Conservation (phyloP, 257 asterid genomes). For the Solanum habrochaites region DNA sequence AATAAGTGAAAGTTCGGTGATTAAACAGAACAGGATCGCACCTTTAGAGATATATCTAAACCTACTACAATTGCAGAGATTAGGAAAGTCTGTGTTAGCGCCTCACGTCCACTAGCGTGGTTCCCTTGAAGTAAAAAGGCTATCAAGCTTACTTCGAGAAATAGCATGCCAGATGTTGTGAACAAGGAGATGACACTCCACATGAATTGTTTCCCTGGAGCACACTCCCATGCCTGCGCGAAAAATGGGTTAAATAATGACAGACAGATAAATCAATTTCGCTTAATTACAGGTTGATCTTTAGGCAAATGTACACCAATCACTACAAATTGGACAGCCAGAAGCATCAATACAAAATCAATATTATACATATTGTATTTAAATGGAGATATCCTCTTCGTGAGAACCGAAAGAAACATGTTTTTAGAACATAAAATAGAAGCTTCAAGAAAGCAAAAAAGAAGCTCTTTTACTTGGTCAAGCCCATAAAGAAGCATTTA, state of each 20-base stretch:
- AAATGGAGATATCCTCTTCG: not conserved
- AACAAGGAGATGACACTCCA: constrained; percentile 30
- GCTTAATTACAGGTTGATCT: not conserved
- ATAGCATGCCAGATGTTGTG: constrained; percentile 30
- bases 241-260: not conserved
- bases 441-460: not conserved
- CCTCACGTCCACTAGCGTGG: constrained; percentile 34
- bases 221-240: constrained; percentile 30
- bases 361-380: not conserved
- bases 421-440: not conserved
- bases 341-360: not conserved
- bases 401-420: not conserved
- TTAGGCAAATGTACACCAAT: not conserved
- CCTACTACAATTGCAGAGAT: constrained; percentile 31
- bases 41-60: constrained; percentile 29
- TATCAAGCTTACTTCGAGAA: constrained; percentile 41
- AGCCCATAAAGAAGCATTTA: not conserved
- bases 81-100: constrained; percentile 27
- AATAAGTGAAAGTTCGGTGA: not conserved
- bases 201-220: constrained; percentile 18
- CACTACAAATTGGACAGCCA: not conserved
- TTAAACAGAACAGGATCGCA: not conserved
- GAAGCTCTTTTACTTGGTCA: not conserved
- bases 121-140: constrained; percentile 37
- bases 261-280: not conserved